These are phyloP conservation scores for Rhizopus sp. DNA, from an alignment of 371 early-diverging fungal genomes.

Conservation along the genomic window DNA sequence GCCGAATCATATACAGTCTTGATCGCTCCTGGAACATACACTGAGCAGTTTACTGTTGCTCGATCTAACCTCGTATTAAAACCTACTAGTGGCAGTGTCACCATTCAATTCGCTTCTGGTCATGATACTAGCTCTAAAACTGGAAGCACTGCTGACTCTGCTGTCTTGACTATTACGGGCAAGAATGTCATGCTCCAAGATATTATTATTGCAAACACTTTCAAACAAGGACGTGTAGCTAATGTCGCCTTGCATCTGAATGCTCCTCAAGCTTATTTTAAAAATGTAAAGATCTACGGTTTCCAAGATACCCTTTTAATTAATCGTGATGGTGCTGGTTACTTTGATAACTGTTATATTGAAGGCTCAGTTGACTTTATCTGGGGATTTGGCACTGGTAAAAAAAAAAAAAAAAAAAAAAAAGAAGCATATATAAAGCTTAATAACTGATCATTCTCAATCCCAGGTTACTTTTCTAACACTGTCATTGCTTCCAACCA, in stretches of 20 bases:
- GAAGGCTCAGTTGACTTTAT: conserved; percentile 42
- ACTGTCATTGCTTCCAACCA: conserved; percentile 19
- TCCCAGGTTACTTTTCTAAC: conserved; percentile 11
- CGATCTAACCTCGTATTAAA: conserved; percentile 16
- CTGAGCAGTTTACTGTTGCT: conserved; percentile 9
- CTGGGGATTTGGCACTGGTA: conserved; percentile 29
- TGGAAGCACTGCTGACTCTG: conserved; percentile 7
- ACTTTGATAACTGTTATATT: conserved; percentile 34
- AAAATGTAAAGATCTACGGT: conserved; percentile 26
- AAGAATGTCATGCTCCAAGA: conserved; percentile 15
- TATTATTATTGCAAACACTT: conserved; percentile 16
- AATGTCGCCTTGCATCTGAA: conserved; percentile 15
- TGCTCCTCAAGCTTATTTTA: conserved; percentile 23
- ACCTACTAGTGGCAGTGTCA: conserved; percentile 6
- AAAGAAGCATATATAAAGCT: not conserved
- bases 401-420: too few relatives aligned
- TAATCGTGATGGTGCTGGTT: conserved; percentile 18
- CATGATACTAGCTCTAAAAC: conserved; percentile 9
- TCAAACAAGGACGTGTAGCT: conserved; percentile 14
- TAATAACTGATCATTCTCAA: too few relatives aligned
- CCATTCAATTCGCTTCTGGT: conserved; percentile 5
- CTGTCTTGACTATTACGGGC: conserved; percentile 12
- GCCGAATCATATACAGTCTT: conserved; percentile 11
- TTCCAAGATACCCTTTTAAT: conserved; percentile 44
- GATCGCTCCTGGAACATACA: conserved; percentile 22